Conservation (phyloP, 2,329 filamentous ascomycete genomes). For the Penicillium sp. region DNA sequence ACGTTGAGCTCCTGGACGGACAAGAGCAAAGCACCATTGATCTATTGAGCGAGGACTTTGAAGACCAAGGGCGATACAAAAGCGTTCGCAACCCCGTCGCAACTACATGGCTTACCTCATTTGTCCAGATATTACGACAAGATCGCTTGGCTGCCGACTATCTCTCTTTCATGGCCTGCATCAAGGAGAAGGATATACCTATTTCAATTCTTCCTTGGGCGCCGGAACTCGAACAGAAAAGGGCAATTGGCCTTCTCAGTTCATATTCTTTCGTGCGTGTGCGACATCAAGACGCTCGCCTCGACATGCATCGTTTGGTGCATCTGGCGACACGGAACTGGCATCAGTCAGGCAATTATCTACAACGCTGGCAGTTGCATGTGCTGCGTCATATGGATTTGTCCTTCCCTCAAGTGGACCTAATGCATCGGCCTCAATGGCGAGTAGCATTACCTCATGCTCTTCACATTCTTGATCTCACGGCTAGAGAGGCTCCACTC, state of each 20-base stretch:
- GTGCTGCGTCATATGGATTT: slow-evolving; percentile 5
- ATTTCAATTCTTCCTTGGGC: slow-evolving; percentile 23
- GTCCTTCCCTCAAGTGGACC: slow-evolving; percentile 11
- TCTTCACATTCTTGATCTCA: background rate
- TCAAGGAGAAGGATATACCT: slow-evolving; percentile 29
- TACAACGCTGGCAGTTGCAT: background rate
- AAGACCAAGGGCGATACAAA: slow-evolving; percentile 28
- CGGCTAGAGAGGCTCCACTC: background rate
- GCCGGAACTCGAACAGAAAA: background rate
- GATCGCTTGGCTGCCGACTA: slow-evolving; percentile 22
- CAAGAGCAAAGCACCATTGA: slow-evolving; percentile 21
- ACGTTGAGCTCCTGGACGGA: slow-evolving; percentile 23
- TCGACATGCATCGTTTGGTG: slow-evolving; percentile 34
- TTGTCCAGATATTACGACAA: slow-evolving; percentile 27
- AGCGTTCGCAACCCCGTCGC: slow-evolving; percentile 34
- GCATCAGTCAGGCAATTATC: slow-evolving; percentile 13
- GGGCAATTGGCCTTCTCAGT: slow-evolving; percentile 23
- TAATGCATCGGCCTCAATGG: slow-evolving; percentile 17
- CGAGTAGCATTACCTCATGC: slow-evolving; percentile 22
- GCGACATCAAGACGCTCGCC: background rate
- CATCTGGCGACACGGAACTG: slow-evolving; percentile 32
- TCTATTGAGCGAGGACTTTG: slow-evolving; percentile 32
- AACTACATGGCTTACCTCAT: slow-evolving; percentile 37
- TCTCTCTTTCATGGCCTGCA: slow-evolving; percentile 33
- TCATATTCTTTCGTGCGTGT: slow-evolving; percentile 23